A percentile compares a stretch with the other conserved stretches of the same genome.
phyloP scores from a whole-genome alignment of 371 early-diverging fungal genomes.

The Mycotypha africana region DNA sequence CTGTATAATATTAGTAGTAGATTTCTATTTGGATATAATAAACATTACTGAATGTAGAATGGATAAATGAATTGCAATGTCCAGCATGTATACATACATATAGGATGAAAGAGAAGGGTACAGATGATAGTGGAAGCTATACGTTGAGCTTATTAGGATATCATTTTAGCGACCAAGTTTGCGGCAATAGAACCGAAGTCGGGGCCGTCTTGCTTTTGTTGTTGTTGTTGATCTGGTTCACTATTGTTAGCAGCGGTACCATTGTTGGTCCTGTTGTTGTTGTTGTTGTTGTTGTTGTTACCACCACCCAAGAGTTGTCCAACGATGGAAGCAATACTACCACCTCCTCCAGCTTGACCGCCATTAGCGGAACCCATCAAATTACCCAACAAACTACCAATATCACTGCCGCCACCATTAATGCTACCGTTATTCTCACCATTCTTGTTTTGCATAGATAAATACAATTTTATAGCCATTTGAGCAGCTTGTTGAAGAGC shows the following conservation, averaged over 20 bases:
- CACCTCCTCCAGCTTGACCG: slow-evolving; percentile 3
- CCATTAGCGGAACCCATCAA: slow-evolving; percentile 16
- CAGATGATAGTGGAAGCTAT: no score
- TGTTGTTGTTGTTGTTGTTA: background rate
- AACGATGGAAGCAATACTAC: slow-evolving; percentile 28
- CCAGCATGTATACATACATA: no score
- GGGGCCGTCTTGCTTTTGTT: no score
- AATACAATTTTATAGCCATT: slow-evolving; percentile 47
- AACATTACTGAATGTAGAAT: no score
- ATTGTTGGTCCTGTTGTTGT: slow-evolving; percentile 4
- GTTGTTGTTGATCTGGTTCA: no score
- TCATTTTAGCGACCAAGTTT: slow-evolving; percentile 9
- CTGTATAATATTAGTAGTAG: no score
- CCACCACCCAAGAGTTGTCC: slow-evolving; percentile 21
- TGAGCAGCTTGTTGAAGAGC: slow-evolving; percentile 45
- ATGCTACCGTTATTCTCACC: slow-evolving; percentile 15
- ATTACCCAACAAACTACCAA: slow-evolving; percentile 23
- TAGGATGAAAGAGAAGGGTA: no score
- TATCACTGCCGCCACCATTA: no score
- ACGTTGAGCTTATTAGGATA: slow-evolving; percentile 9
- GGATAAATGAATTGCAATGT: no score
- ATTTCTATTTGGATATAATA: no score
- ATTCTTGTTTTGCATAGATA: slow-evolving; percentile 31
- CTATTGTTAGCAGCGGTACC: slow-evolving; percentile 2
- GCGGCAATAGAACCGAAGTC: slow-evolving; percentile 11